Base-by-base conservation (phyloP, 164 flowering plant genomes). In the Tinospora cordifolia region DNA sequence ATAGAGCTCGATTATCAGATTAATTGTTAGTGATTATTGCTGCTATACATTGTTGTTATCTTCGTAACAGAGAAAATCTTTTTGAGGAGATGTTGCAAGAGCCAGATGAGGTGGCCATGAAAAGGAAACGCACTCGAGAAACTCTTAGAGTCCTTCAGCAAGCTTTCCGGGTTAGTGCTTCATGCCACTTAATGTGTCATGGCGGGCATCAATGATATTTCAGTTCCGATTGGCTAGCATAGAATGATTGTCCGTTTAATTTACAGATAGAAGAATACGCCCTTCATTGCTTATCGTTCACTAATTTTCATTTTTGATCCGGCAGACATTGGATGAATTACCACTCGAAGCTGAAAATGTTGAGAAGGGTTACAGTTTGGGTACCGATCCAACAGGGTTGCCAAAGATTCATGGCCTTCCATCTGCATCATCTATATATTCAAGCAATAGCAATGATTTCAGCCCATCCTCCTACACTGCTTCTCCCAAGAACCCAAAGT, bases 61-160 rank as follows among this genome's bases (percentile, higher is more conserved):
- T 75, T 17, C 24, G 10, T 49, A 76, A 75, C 87, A 95, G 99
- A 77, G 98, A 95, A 67, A 88, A 90, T 73, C 84, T 92, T 67
- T 87, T 92, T 73, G 99, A 92, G 69, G 96, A 92, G 82, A 87
- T 95, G 98, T 80, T 95, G 77, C 97, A 88, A 73, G 99, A 95
- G 74, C 99, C 99, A 41, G 92, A 86, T 22, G 99, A 92, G 72
- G 74, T 95, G 25, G 87, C 99, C 15, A 69, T 72, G 67, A 95
- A 86, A 83, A 90, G 99, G 81, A 95, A 91, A 78, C 96, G 85
- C 17, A 84, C 92, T 38, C 84, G 93, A 62, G 97, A 92, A 39
- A 85, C 80, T 27, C 90, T 95, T 11, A 82, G 85, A 54, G 87
- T 90, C 75, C 87, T 91, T 69, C 97, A 92, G 63, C 97, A 92